phyloP scores from a whole-genome alignment of 768 basidiomycete genomes.

The Psilocybe subaeruginosa region DNA sequence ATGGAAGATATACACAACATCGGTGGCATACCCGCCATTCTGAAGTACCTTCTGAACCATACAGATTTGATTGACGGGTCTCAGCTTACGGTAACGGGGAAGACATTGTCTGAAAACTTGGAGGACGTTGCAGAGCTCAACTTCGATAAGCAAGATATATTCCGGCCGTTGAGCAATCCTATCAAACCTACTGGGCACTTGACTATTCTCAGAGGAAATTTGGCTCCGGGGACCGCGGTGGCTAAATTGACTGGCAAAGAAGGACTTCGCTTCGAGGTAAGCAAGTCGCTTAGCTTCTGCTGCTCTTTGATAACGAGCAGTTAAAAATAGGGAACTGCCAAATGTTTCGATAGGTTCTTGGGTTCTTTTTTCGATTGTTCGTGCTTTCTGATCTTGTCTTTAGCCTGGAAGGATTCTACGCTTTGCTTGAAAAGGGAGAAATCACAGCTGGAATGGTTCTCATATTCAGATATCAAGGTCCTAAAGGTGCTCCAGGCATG shows the following conservation, averaged over 20 bases:
- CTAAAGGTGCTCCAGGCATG: slow-evolving; percentile 92
- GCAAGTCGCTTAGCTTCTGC: slow-evolving; percentile 8
- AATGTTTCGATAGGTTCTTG: slow-evolving; percentile 71
- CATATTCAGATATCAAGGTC: slow-evolving; percentile 88
- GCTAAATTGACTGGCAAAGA: slow-evolving; percentile 96
- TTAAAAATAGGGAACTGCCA: slow-evolving; percentile 61
- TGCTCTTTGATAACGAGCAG: slow-evolving; percentile 1
- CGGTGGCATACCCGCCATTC: slow-evolving; percentile 82
- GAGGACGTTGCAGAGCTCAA: slow-evolving; percentile 73
- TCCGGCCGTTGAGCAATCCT: slow-evolving; percentile 72
- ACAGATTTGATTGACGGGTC: slow-evolving; percentile 80
- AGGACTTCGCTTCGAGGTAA: slow-evolving; percentile 79
- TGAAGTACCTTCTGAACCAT: slow-evolving; percentile 82
- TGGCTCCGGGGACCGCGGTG: slow-evolving; percentile 86
- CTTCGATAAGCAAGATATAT: slow-evolving; percentile 77
- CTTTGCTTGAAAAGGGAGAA: slow-evolving; percentile 71
- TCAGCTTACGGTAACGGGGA: slow-evolving; percentile 90
- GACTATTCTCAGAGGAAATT: slow-evolving; percentile 85
- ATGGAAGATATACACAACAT: slow-evolving; percentile 91
- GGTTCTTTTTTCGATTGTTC: slow-evolving; percentile 3
- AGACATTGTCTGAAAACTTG: slow-evolving; percentile 87
- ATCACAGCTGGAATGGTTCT: slow-evolving; percentile 77
- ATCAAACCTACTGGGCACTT: slow-evolving; percentile 89
- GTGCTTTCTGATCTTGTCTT: neutral
- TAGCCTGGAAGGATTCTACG: slow-evolving; percentile 73